Base-by-base conservation (phyloP, 2,329 filamentous ascomycete genomes). In the Xylariomycetidae sp. region DNA sequence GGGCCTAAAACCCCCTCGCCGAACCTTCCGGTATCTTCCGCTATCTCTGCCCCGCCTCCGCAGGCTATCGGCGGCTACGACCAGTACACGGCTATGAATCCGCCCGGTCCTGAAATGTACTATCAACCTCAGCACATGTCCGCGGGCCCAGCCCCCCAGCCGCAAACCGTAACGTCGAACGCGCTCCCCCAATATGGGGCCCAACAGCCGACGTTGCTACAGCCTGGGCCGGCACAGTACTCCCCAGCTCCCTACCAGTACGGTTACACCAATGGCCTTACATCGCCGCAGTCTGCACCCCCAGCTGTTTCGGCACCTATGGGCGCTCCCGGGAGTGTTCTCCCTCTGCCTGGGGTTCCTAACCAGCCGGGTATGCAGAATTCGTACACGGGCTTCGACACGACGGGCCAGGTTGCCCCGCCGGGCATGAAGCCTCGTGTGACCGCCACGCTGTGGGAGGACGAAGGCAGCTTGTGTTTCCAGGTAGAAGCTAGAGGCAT, bases 401-500 rank as follows among this genome's bases (percentile, higher is more conserved):
- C 81, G 6, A 93, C 86, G n/a, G 92, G 92, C 7, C 92, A 96
- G 59, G 67, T 94, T 39, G 85, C 88, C 13, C 92, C 92, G 7
- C 85, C 85, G 3, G 90, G 90, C 19, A 93, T 95, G 78, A 96
- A 96, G 67, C 92, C 92, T 14, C 74, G 90, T 42, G 92, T 98
- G 18, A 96, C 92, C 4, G 92, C 92, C 7, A 98, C 92, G 0
- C 61, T 98, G 16, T 98, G 92, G 92, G 92, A 96, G 67, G 92
- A 98, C 48, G 92, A 98, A 56, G 92, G 92, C 20, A 96, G 88
- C 56, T 69, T 96, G 19, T 98, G 92, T 64, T 98, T 96, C 57
- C 92, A 96, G 58, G 92, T 96, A 2, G 92, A 96, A 61, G 90
- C 92, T 4, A 83, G 92, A 47, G 90, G 90, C 29, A 90, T 98